Conservation (phyloP, 441 rosid genomes). For the Geranium incanum region DNA sequence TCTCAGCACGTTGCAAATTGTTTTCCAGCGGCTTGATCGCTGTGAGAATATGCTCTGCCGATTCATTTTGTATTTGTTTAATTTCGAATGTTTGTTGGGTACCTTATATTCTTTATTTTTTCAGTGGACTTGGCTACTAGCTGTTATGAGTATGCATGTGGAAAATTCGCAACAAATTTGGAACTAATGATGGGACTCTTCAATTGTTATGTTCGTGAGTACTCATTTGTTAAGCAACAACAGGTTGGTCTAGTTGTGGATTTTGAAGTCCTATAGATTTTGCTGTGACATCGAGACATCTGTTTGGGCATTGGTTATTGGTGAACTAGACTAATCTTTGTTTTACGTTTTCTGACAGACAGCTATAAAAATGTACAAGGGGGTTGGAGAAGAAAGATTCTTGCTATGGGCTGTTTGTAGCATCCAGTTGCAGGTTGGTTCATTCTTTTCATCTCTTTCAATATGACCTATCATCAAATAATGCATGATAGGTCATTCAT, state of each 20-base stretch:
- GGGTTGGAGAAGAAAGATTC: slow-evolving; percentile 86
- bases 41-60: slow-evolving; percentile 37
- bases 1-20: slow-evolving; percentile 90
- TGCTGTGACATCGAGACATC: slow-evolving; percentile 8
- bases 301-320: slow-evolving; percentile 10
- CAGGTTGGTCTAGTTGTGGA: slow-evolving; percentile 49
- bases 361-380: slow-evolving; percentile 96
- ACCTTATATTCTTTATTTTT: slow-evolving; percentile 14
- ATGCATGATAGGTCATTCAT: background rate
- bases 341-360: slow-evolving; percentile 52
- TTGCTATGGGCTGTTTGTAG: slow-evolving; percentile 99
- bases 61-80: background rate
- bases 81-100: background rate
- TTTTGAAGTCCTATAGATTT: background rate
- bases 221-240: slow-evolving; percentile 92
- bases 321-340: slow-evolving; percentile 12
- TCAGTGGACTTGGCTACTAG: slow-evolving; percentile 92
- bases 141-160: slow-evolving; percentile 86
- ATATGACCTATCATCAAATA: background rate
- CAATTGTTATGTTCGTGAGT: slow-evolving; percentile 92
- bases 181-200: slow-evolving; percentile 97
- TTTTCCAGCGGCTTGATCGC: slow-evolving; percentile 85
- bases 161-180: slow-evolving; percentile 66
- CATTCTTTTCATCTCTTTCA: background rate
- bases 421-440: slow-evolving; percentile 87